These are phyloP conservation scores for Boletus coccyginus DNA, from an alignment of 768 basidiomycete genomes.

Conservation along the genomic window DNA sequence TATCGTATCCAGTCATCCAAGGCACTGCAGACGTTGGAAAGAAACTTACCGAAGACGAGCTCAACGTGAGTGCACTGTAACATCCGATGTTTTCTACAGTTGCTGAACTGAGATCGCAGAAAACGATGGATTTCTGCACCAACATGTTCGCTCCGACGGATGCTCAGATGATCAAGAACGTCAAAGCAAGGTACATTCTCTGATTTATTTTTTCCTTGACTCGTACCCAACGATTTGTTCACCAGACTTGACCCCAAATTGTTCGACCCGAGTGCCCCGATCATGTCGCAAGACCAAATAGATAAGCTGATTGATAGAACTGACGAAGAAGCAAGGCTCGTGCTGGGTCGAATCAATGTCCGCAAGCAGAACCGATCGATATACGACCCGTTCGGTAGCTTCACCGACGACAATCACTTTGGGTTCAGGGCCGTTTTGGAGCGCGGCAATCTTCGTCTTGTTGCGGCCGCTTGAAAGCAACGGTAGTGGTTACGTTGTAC, in stretches of 20 bases:
- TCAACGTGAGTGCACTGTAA: neutral
- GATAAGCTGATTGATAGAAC: neutral
- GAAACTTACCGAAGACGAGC: conserved; percentile 5
- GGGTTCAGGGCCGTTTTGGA: conserved; percentile 7
- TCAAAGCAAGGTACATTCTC: neutral
- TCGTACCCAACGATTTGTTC: neutral
- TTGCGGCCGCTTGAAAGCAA: neutral
- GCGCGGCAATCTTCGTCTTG: conserved; percentile 2
- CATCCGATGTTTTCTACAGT: neutral
- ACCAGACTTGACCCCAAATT: neutral
- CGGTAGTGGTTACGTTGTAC: too few species aligned
- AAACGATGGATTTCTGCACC: conserved; percentile 11
- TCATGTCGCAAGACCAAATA: neutral
- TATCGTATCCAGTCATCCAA: conserved; percentile 5
- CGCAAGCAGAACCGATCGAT: conserved; percentile 16
- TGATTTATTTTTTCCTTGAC: neutral
- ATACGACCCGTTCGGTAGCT: conserved; percentile 12
- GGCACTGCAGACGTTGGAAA: conserved; percentile 6
- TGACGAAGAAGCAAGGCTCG: conserved; percentile 9
- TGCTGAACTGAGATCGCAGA: neutral
- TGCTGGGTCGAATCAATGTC: conserved; percentile 13
- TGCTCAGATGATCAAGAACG: conserved; percentile 2
- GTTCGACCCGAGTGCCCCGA: neutral
- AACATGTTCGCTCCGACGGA: conserved; percentile 6
- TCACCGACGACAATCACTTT: conserved; percentile 10